Evolutionary conservation across 331 rosid species (phyloP).

Genomic region (Saraca asoca): DNA sequence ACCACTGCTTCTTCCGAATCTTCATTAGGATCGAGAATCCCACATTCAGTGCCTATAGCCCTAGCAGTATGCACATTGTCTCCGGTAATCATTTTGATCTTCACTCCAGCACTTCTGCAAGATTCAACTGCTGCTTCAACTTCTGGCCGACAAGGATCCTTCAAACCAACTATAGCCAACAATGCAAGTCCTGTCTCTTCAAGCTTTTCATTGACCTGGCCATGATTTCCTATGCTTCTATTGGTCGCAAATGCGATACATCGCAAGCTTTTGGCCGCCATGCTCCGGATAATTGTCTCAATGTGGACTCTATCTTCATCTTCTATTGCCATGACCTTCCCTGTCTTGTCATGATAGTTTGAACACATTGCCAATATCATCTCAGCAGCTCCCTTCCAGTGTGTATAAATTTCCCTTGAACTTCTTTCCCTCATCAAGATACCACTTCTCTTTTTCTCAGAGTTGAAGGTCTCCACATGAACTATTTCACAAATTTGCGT

Average conservation of each 20-base stretch:
- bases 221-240: background rate
- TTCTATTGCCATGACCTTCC: background rate
- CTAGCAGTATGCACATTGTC: conserved; percentile 10
- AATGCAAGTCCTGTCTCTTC: background rate
- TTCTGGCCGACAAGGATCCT: conserved; percentile 11
- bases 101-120: conserved; percentile 5
- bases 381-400: conserved; percentile 24
- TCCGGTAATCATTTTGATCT: conserved; percentile 11
- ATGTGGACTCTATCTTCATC: background rate
- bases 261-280: conserved; percentile 6
- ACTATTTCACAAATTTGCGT: background rate
- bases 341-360: background rate
- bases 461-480: conserved; percentile 12
- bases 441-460: background rate
- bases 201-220: background rate
- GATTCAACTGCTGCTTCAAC: background rate
- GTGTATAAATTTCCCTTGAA: background rate
- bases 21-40: background rate
- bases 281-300: background rate
- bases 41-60: conserved; percentile 9
- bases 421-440: background rate
- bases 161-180: background rate
- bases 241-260: conserved; percentile 12
- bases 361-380: conserved; percentile 2
- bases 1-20: background rate